These are phyloP conservation scores for Tetrapisispora iriomotensis DNA, from an alignment of 805 yeast species.

Conservation along the genomic window DNA sequence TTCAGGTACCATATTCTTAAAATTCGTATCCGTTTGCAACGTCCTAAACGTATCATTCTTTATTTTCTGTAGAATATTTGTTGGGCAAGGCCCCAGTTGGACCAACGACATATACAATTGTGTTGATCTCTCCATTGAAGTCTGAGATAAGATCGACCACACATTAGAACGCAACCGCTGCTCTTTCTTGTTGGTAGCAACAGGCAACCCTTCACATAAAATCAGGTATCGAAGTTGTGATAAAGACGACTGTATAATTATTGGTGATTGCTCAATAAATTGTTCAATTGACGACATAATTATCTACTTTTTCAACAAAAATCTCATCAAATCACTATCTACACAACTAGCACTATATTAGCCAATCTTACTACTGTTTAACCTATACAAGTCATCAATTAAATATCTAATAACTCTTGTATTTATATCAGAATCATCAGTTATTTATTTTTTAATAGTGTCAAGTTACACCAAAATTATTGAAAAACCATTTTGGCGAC, in stretches of 20 bases:
- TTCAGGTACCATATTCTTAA: constrained; percentile 60
- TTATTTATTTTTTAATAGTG: too few species aligned
- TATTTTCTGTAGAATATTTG: constrained; percentile 50
- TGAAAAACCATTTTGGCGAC: too few species aligned
- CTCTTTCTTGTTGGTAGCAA: constrained; percentile 6
- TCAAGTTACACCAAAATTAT: too few species aligned
- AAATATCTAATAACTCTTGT: too few species aligned
- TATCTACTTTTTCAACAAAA: too few species aligned
- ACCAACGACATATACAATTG: constrained; percentile 46
- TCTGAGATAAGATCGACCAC: constrained; percentile 69
- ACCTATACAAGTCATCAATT: too few species aligned
- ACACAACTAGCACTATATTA: too few species aligned
- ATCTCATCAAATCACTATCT: too few species aligned
- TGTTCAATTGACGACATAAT: constrained; percentile 14
- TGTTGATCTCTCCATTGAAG: constrained; percentile 45
- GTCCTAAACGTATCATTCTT: constrained; percentile 82
- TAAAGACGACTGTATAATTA: constrained; percentile 19
- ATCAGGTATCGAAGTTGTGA: constrained; percentile 22
- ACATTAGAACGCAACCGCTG: constrained; percentile 45
- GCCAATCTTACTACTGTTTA: too few species aligned
- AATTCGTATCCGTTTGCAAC: constrained; percentile 58
- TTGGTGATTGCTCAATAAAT: constrained; percentile 18
- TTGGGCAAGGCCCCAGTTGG: constrained; percentile 45
- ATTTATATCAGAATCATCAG: too few species aligned
- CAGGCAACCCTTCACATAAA: constrained; percentile 15